A percentile compares a stretch with the other conserved stretches of the same genome.
phyloP scores from a whole-genome alignment of 2,329 filamentous ascomycete genomes.

The Verticillium dahliae region DNA sequence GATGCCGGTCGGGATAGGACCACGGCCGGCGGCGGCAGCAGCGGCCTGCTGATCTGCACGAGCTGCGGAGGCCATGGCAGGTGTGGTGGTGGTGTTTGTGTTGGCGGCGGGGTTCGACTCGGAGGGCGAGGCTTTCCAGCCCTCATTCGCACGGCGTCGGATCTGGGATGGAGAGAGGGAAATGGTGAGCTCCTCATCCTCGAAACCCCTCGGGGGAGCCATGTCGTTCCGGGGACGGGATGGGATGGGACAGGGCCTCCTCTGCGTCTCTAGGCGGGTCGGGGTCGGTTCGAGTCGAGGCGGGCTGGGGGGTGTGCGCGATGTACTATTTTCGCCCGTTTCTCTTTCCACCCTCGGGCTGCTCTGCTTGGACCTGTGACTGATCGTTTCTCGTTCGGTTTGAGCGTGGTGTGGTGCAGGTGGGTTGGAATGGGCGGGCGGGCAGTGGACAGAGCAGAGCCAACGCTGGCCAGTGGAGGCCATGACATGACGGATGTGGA shows the following conservation, averaged over 20 bases:
- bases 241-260: neutral
- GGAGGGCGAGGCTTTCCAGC: slow-evolving; percentile 11
- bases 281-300: neutral
- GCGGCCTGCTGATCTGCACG: slow-evolving; percentile 11
- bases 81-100: slow-evolving; percentile 17
- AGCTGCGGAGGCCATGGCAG: slow-evolving; percentile 13
- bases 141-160: slow-evolving; percentile 40
- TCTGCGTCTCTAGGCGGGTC: neutral
- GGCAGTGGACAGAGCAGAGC: neutral
- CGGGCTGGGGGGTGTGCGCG: neutral
- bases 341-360: neutral
- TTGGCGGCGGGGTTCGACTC: slow-evolving; percentile 21
- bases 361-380: neutral
- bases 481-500: neutral
- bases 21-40: slow-evolving; percentile 5
- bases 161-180: slow-evolving; percentile 50
- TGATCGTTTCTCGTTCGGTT: neutral
- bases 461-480: neutral
- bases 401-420: neutral
- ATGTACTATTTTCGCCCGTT: neutral
- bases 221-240: slow-evolving; percentile 23
- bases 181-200: slow-evolving; percentile 76
- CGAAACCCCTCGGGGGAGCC: slow-evolving; percentile 50
- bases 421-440: neutral
- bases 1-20: slow-evolving; percentile 13